Percentiles rank a stretch among this genome's conserved stretches.
These are phyloP conservation scores for Lasiosphaeria hispida DNA, from an alignment of 495 filamentous ascomycete genomes.

Conservation along the genomic window DNA sequence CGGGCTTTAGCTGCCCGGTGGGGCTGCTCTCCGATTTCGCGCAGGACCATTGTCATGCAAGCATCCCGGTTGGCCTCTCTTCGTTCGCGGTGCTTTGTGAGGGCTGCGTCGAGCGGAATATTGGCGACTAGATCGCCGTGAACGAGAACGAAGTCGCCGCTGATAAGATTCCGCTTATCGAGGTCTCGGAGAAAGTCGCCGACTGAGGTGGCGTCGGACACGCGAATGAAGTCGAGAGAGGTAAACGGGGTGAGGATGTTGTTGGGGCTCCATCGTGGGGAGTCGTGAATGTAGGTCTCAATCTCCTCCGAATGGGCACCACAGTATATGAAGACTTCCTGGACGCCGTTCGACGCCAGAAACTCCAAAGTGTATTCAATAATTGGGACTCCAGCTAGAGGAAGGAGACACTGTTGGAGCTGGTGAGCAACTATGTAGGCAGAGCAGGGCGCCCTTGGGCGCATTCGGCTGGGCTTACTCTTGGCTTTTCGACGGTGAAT, in stretches of 20 bases:
- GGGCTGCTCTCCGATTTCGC: conserved; percentile 63
- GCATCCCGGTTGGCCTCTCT: conserved; percentile 85
- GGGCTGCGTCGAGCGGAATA: conserved; percentile 72
- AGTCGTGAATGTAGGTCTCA: conserved; percentile 71
- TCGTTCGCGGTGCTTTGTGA: conserved; percentile 75
- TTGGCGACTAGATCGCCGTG: conserved; percentile 96
- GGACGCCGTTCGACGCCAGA: conserved; percentile 86
- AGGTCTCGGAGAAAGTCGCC: conserved; percentile 95
- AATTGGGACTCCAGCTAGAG: conserved; percentile 86
- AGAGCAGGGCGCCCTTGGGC: background rate
- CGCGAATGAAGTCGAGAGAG: conserved; percentile 79
- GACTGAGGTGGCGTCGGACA: conserved; percentile 74
- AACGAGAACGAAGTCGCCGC: conserved; percentile 86
- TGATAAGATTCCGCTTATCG: conserved; percentile 81
- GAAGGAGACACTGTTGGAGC: conserved; percentile 75
- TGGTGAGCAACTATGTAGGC: background rate
- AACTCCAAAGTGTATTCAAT: conserved; percentile 99
- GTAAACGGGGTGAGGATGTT: conserved; percentile 76
- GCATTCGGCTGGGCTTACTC: conserved; percentile 55
- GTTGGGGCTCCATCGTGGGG: conserved; percentile 40
- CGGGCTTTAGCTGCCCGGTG: conserved; percentile 70
- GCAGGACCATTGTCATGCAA: conserved; percentile 96
- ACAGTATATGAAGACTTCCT: conserved; percentile 89
- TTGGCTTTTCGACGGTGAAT: conserved; percentile 82
- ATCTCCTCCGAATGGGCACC: conserved; percentile 86